A percentile compares a stretch with the other conserved stretches of the same genome.
Evolutionary conservation across 2,329 filamentous ascomycete genomes (phyloP).

Genomic region (Stagonosporopsis rhizophila): DNA sequence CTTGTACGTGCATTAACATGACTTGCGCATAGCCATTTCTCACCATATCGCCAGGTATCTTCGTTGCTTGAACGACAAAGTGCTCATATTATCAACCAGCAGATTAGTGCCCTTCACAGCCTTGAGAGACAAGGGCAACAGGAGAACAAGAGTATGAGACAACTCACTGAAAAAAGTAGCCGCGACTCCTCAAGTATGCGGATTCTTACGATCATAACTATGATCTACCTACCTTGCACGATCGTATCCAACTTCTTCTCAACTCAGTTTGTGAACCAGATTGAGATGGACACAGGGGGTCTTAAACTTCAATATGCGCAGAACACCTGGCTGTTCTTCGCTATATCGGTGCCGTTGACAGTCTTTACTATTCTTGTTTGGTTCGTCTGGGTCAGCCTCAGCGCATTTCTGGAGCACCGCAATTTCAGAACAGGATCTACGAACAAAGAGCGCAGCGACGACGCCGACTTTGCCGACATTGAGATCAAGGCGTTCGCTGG

Average conservation of each 20-base stretch:
- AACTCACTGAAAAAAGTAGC: slow-evolving; percentile 31
- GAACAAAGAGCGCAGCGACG: not conserved
- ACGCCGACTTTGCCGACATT: not conserved
- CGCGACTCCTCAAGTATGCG: slow-evolving; percentile 32
- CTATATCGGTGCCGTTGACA: slow-evolving; percentile 31
- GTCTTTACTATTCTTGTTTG: slow-evolving; percentile 29
- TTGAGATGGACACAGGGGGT: slow-evolving; percentile 11
- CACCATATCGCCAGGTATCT: slow-evolving; percentile 21
- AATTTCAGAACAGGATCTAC: not conserved
- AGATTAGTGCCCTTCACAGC: slow-evolving; percentile 27
- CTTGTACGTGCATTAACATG: not conserved
- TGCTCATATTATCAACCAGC: slow-evolving; percentile 26
- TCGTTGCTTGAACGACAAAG: slow-evolving; percentile 28
- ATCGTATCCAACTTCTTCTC: slow-evolving; percentile 39
- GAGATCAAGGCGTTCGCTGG: not conserved
- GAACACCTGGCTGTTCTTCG: slow-evolving; percentile 35
- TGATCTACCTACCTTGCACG: slow-evolving; percentile 36
- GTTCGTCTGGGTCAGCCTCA: slow-evolving; percentile 25
- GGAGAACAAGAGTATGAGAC: slow-evolving; percentile 29
- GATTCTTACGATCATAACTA: slow-evolving; percentile 33
- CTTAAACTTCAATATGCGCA: slow-evolving; percentile 22
- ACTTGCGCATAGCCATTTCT: too few relatives aligned
- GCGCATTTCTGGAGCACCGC: not conserved
- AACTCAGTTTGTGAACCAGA: slow-evolving; percentile 33
- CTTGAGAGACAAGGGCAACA: slow-evolving; percentile 27